phyloP scores from a whole-genome alignment of 1,139 yeast genomes.

The Geotrichum australiense region DNA sequence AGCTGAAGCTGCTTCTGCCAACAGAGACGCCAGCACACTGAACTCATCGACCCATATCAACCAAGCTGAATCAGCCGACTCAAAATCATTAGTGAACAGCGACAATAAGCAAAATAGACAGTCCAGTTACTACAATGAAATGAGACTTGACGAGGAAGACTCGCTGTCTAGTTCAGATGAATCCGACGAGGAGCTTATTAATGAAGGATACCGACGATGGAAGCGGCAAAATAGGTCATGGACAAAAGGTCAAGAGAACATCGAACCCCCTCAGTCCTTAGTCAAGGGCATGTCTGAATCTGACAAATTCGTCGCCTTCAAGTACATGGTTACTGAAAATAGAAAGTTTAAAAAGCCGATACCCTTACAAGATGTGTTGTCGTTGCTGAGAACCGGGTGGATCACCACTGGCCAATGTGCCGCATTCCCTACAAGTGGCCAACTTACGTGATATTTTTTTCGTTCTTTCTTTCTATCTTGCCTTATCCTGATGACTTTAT shows the following conservation, averaged over 20 bases:
- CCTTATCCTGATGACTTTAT: no score
- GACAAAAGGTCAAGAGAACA: slow-evolving; percentile 19
- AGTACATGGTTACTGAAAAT: slow-evolving; percentile 5
- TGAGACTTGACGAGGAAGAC: slow-evolving; percentile 1
- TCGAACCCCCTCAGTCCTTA: neutral
- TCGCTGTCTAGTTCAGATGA: slow-evolving; percentile 9
- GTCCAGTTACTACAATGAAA: neutral
- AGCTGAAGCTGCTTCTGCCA: no score
- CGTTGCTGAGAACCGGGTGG: slow-evolving; percentile 57
- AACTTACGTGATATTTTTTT: slow-evolving; percentile 1
- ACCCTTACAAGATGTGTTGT: slow-evolving; percentile 47
- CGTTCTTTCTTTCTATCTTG: no score
- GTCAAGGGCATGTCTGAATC: slow-evolving; percentile 8
- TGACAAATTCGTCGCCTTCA: slow-evolving; percentile 7
- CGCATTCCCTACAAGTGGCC: slow-evolving; percentile 5
- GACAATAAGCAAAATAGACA: neutral
- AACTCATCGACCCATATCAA: no score
- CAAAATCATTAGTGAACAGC: neutral
- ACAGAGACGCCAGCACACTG: no score
- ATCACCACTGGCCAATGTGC: slow-evolving; percentile 39
- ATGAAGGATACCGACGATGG: slow-evolving; percentile 30
- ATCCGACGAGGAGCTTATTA: slow-evolving; percentile 27
- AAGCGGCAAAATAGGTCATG: slow-evolving; percentile 26
- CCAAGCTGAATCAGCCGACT: no score
- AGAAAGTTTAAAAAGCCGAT: slow-evolving; percentile 41